Conservation (phyloP, 805 yeast genomes). For the Zygosaccharomyces gambellarensis region DNA sequence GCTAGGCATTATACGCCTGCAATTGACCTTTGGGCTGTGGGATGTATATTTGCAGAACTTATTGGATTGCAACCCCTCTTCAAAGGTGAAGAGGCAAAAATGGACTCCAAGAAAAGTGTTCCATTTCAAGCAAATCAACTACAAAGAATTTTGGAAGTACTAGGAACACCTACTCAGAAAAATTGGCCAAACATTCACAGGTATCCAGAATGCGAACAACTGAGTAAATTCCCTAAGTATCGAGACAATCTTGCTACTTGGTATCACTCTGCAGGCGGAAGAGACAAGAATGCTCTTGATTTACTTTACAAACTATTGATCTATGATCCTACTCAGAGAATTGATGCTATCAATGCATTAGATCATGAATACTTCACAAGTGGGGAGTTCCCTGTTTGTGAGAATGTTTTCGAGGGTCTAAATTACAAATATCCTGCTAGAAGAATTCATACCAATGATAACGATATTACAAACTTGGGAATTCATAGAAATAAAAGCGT, state of each 20-base stretch:
- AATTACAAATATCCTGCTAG: conserved; percentile 76
- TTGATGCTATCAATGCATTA: conserved; percentile 74
- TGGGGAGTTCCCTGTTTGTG: conserved; percentile 61
- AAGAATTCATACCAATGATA: conserved; percentile 81
- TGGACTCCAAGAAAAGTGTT: conserved; percentile 86
- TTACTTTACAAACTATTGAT: conserved; percentile 60
- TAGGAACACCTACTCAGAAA: conserved; percentile 80
- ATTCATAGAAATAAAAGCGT: conserved; percentile 19
- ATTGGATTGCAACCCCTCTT: conserved; percentile 86
- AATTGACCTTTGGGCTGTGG: conserved; percentile 92
- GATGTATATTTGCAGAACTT: conserved; percentile 89
- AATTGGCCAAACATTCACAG: conserved; percentile 74
- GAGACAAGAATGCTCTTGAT: conserved; percentile 61
- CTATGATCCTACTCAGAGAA: conserved; percentile 76
- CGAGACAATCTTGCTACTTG: conserved; percentile 63
- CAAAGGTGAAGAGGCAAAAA: conserved; percentile 96
- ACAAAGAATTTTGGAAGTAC: conserved; percentile 83
- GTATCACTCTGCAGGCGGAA: conserved; percentile 80
- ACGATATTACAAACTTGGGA: conserved; percentile 52
- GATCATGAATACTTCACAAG: conserved; percentile 66
- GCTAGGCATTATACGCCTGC: conserved; percentile 91
- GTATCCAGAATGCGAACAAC: conserved; percentile 77
- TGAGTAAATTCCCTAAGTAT: conserved; percentile 56
- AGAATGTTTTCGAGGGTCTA: conserved; percentile 76
- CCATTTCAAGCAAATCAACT: conserved; percentile 94